Percentiles rank a stretch among this genome's conserved stretches.
Evolutionary conservation across 805 yeast species (phyloP).

Genomic region (Zygosaccharomyces siamensis): DNA sequence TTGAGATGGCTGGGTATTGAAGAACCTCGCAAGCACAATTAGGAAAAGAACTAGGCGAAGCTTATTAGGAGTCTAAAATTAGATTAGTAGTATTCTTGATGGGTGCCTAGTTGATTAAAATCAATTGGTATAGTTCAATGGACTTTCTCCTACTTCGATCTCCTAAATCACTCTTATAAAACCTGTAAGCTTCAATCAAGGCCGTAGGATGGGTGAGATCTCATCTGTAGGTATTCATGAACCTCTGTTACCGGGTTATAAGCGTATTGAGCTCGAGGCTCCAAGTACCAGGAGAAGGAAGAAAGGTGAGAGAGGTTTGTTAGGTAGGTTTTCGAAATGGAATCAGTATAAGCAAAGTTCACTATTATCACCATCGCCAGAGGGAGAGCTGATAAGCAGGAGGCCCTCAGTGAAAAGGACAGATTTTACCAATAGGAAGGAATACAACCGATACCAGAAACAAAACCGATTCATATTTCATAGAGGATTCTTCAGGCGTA

Average conservation of each 20-base stretch:
- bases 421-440: conserved; percentile 25
- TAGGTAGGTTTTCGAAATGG: conserved; percentile 12
- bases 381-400: conserved; percentile 5
- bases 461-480: conserved; percentile 25
- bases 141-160: too few species aligned
- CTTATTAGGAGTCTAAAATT: background rate
- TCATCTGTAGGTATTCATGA: background rate
- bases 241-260: background rate
- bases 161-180: too few species aligned
- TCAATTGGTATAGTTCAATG: background rate
- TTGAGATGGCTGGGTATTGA: conserved; percentile 1
- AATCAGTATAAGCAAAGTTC: conserved; percentile 7
- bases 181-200: too few species aligned
- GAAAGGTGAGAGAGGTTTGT: background rate
- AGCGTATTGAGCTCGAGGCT: conserved; percentile 1
- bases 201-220: too few species aligned
- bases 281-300: conserved; percentile 1
- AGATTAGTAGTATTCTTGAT: too few species aligned
- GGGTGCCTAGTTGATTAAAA: background rate
- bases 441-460: conserved; percentile 13
- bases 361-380: background rate
- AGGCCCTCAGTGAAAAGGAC: conserved; percentile 19
- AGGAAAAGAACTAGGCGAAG: too few species aligned
- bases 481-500: conserved; percentile 25
- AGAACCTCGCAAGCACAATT: background rate